Conservation (phyloP, 306 rosid genomes). For the Clitoria ternatea region DNA sequence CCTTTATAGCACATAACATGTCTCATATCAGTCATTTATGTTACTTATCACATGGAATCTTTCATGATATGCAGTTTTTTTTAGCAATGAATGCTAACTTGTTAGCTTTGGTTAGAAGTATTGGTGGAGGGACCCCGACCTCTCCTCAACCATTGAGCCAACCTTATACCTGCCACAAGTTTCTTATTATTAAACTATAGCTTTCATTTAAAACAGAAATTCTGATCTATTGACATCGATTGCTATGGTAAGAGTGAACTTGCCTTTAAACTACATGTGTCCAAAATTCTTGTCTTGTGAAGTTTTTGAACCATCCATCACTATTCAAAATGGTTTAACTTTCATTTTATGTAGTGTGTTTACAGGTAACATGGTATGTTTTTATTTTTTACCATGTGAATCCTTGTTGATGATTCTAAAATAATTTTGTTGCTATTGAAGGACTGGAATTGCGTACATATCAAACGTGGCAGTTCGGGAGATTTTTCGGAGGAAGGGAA, state of each 20-base stretch:
- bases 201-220: neutral
- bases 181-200: neutral
- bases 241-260: neutral
- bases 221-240: neutral
- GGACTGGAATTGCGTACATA: constrained; percentile 88
- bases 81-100: too few species aligned
- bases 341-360: neutral
- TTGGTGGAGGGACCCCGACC: too few species aligned
- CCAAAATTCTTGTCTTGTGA: neutral
- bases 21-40: neutral
- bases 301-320: neutral
- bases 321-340: neutral
- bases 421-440: constrained; percentile 15
- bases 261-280: neutral
- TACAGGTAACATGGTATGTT: too few species aligned
- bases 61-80: too few species aligned
- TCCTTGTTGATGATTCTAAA: neutral
- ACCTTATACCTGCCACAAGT: too few species aligned
- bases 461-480: constrained; percentile 86
- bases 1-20: neutral
- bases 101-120: too few species aligned
- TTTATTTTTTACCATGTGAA: neutral
- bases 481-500: constrained; percentile 64
- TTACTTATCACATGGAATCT: neutral
- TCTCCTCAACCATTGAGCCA: too few species aligned